A percentile compares a stretch with the other conserved stretches of the same genome.
These are phyloP conservation scores for Solanum sejunctum DNA, from an alignment of 257 asterid genomes.

Conservation along the genomic window DNA sequence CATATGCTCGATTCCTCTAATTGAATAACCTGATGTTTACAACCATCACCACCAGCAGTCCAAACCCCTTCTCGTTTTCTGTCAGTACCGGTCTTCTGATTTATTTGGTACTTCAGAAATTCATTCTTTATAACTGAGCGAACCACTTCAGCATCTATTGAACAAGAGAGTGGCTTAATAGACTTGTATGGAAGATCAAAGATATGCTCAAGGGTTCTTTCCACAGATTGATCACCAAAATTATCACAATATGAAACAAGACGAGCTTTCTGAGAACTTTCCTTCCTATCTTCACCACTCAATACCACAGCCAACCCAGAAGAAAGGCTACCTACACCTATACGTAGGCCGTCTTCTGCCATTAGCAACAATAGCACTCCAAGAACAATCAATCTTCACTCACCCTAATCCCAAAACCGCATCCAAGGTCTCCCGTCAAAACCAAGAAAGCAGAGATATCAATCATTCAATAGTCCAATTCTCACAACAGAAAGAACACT, in stretches of 20 bases:
- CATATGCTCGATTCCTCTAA: constrained; percentile 76
- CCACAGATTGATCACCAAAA: constrained; percentile 89
- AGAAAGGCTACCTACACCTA: constrained; percentile 62
- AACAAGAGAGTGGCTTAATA: constrained; percentile 37
- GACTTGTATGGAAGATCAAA: constrained; percentile 73
- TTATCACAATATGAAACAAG: constrained; percentile 71
- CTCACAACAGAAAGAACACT: not conserved
- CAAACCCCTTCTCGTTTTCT: constrained; percentile 47
- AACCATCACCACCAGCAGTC: constrained; percentile 26
- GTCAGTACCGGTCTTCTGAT: constrained; percentile 16
- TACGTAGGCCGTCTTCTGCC: constrained; percentile 78
- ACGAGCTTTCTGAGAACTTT: constrained; percentile 53
- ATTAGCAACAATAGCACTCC: constrained; percentile 20
- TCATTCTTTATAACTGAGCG: constrained; percentile 51
- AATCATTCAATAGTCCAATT: constrained; percentile 11
- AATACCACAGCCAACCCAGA: constrained; percentile 84
- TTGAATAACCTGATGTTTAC: constrained; percentile 28
- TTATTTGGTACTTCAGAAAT: constrained; percentile 33
- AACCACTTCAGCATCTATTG: constrained; percentile 36
- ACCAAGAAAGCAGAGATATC: not conserved
- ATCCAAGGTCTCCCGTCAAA: not conserved
- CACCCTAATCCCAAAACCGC: constrained; percentile 2
- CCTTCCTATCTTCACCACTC: constrained; percentile 46
- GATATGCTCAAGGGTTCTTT: constrained; percentile 78
- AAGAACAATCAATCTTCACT: not conserved